Percentiles rank a stretch among this genome's conserved stretches.
These are phyloP conservation scores for Scheffersomyces illinoinensis DNA, from an alignment of 1,139 yeast genomes.

Conservation along the genomic window DNA sequence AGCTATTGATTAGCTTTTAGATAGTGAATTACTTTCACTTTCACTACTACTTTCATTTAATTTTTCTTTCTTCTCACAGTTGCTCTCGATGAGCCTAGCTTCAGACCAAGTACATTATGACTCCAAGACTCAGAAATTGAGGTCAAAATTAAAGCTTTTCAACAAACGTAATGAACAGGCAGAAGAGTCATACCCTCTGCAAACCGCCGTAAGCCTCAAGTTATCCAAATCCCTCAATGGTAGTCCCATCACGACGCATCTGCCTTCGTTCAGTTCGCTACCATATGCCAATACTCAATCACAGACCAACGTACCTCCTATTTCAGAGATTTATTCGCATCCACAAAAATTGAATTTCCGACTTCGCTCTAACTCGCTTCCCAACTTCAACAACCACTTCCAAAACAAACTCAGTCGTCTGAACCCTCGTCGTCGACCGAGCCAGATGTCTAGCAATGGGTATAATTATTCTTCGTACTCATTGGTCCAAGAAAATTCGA, in stretches of 20 bases:
- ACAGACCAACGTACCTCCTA: not conserved
- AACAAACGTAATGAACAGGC: not conserved
- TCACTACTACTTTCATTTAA: not conserved
- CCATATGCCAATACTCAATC: not conserved
- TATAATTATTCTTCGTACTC: not conserved
- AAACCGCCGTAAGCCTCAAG: not conserved
- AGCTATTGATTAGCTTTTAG: not conserved
- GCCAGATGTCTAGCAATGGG: not conserved
- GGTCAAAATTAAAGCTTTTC: conserved; percentile 6
- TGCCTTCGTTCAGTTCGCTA: not conserved
- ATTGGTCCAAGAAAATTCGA: not conserved
- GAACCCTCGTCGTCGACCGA: not conserved
- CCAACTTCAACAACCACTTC: conserved; percentile 6
- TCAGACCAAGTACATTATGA: not conserved
- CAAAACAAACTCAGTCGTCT: conserved; percentile 1
- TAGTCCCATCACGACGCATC: not conserved
- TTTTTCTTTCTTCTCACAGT: not conserved
- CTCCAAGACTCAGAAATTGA: not conserved
- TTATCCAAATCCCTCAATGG: not conserved
- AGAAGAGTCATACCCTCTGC: not conserved
- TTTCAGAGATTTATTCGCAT: not conserved
- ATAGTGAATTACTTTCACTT: too few species aligned
- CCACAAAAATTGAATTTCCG: conserved; percentile 2
- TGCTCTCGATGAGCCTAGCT: not conserved
- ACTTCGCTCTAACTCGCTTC: conserved; percentile 6